A percentile compares a stretch with the other conserved stretches of the same genome.
These are phyloP conservation scores for Prunus persica DNA, from an alignment of 306 rosid genomes.

Conservation along the genomic window DNA sequence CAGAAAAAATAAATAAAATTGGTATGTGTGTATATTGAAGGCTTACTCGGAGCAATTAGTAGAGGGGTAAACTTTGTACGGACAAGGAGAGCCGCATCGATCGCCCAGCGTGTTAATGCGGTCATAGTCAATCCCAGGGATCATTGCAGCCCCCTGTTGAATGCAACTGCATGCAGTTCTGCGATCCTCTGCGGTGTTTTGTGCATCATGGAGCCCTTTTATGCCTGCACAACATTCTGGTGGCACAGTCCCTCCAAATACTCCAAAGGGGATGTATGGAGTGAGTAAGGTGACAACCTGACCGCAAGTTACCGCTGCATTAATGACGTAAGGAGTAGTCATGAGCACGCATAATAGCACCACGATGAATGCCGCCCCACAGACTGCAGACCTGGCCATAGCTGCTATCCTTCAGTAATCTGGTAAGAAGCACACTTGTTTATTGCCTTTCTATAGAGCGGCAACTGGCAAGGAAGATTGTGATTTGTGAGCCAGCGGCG, in stretches of 20 bases:
- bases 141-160: slow-evolving; percentile 35
- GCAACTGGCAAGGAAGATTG: not conserved
- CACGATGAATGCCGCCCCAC: not conserved
- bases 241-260: slow-evolving; percentile 48
- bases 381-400: not conserved
- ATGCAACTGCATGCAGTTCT: slow-evolving; percentile 52
- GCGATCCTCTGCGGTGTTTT: slow-evolving; percentile 38
- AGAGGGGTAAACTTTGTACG: slow-evolving; percentile 58
- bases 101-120: slow-evolving; percentile 31
- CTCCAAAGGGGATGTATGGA: slow-evolving; percentile 62
- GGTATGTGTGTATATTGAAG: not conserved
- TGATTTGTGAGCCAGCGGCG: not conserved
- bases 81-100: slow-evolving; percentile 45
- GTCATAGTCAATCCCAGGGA: slow-evolving; percentile 48
- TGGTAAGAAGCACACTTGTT: not conserved
- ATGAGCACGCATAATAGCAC: slow-evolving; percentile 5
- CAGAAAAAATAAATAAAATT: not conserved
- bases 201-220: slow-evolving; percentile 35
- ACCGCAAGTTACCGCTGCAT: slow-evolving; percentile 43
- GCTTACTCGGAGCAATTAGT: slow-evolving; percentile 56
- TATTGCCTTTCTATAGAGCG: slow-evolving; percentile 1
- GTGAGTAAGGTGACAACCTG: slow-evolving; percentile 40
- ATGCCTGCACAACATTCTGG: slow-evolving; percentile 56
- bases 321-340: slow-evolving; percentile 1
- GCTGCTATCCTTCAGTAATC: not conserved